Base-by-base conservation (phyloP, 768 basidiomycete species). In the Mycena galericulata region DNA sequence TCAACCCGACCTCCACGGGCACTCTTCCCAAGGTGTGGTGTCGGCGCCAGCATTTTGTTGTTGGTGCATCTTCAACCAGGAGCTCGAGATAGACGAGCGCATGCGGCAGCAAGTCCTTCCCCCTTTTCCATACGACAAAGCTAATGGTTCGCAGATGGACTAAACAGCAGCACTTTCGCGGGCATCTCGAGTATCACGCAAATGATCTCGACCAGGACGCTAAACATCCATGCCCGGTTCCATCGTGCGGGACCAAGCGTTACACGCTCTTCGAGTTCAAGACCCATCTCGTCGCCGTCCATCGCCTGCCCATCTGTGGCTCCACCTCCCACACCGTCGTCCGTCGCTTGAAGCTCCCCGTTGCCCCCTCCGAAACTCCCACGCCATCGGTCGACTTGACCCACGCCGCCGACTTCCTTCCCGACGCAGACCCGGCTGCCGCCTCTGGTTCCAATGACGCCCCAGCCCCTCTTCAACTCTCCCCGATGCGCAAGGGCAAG, bases 1-100 rank as follows among this genome's bases (percentile, higher is more conserved):
- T n/a, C 47, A 24, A 7, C 46, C 59, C 9, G 59, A 61, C 18
- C 38, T 61, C 30, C 34, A 50, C 22, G 59, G 59, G 32, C 10
- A 49, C 11, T 32, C 14, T 61, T 15, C 24, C 17, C 59, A 20
- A 24, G 26, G 47, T 14, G 22, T 38, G 30, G 46, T 22, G 17
- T 29, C 14, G 45, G n/a, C 27, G 15, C 46, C 59, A 0, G 8
- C 18, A 22, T 24, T 38, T 20, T 61, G 59, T 24, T n/a, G 32
- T 7, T 61, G 29, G 20, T 61, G 59, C 24, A 4, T 61, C 1
- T 61, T n/a, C n/a, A n/a, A 49, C 47, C 34, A 36, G n/a, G n/a
- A n/a, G n/a, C n/a, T n/a, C n/a, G n/a, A n/a, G n/a, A n/a, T n/a
- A 36, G 26, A 49, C 20, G 34, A 22, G 26, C 20, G 54, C 24